Conservation (phyloP, 2,329 filamentous ascomycete species). For the Diatrype stigma region DNA sequence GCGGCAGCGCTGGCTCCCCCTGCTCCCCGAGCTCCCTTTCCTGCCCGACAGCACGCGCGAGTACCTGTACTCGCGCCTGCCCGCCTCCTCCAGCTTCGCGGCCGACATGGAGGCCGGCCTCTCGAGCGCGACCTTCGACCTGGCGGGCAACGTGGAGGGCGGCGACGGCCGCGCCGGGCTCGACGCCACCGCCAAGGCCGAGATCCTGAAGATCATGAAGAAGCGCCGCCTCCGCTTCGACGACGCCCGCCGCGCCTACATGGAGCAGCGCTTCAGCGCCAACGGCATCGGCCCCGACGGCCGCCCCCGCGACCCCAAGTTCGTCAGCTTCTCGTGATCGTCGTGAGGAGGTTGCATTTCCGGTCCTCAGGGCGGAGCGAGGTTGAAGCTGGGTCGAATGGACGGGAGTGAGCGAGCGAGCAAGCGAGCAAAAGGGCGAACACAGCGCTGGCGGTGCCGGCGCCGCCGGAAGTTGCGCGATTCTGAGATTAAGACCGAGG, state of each 20-base stretch:
- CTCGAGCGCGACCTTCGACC: constrained; percentile 76
- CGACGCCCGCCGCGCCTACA: constrained; percentile 81
- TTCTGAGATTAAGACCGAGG: no score
- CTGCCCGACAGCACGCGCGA: constrained; percentile 46
- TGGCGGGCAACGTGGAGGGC: constrained; percentile 72
- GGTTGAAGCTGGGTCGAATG: no score
- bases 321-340: constrained; percentile 78
- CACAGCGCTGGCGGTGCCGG: no score
- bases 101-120: constrained; percentile 86
- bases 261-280: constrained; percentile 79
- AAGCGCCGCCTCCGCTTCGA: constrained; percentile 78
- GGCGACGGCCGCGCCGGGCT: constrained; percentile 78
- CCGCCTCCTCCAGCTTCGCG: constrained; percentile 60
- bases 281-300: constrained; percentile 89
- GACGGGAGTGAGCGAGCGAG: neutral
- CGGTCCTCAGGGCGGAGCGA: no score
- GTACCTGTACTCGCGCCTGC: constrained; percentile 74
- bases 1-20: constrained; percentile 70
- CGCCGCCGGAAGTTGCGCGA: no score
- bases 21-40: constrained; percentile 55
- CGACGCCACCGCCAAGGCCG: constrained; percentile 73
- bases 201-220: constrained; percentile 90
- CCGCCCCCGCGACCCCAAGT: constrained; percentile 84
- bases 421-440: neutral
- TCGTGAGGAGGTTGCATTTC: no score